These are phyloP conservation scores for Colletotrichum tropicicola DNA, from an alignment of 2,329 filamentous ascomycete species.

Conservation along the genomic window DNA sequence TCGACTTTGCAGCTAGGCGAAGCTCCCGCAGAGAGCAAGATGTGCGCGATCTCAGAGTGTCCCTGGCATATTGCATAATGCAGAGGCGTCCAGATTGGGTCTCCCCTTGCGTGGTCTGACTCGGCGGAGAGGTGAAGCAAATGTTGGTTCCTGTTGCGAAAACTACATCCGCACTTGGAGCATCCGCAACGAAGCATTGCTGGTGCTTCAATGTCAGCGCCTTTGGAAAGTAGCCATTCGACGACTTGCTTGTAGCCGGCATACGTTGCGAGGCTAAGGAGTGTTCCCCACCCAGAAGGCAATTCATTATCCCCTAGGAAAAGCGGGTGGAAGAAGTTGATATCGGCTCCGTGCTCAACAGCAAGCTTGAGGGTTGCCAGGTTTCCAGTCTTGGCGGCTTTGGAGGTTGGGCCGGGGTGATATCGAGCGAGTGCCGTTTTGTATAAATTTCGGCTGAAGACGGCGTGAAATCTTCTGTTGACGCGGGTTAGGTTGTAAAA, in stretches of 20 bases:
- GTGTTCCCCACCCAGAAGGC: background rate
- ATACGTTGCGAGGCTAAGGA: background rate
- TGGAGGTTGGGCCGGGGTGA: background rate
- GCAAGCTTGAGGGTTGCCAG: background rate
- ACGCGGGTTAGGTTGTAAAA: background rate
- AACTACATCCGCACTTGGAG: accelerated
- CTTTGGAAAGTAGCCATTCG: background rate
- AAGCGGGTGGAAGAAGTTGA: background rate
- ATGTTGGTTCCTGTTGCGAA: background rate
- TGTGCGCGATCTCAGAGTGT: background rate
- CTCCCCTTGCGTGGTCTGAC: background rate
- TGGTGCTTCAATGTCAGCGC: background rate
- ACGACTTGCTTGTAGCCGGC: background rate
- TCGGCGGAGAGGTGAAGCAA: background rate
- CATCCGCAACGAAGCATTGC: background rate
- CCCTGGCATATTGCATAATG: background rate
- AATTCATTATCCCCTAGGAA: background rate
- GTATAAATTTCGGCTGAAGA: background rate
- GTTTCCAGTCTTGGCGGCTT: background rate
- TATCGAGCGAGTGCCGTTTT: background rate
- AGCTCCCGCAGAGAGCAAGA: background rate
- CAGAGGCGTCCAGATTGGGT: background rate
- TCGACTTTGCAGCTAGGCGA: background rate
- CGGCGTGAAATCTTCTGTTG: background rate
- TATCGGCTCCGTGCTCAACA: background rate